Conservation (phyloP, 2,329 filamentous ascomycete genomes). For the Hirsutella minnesotensis region DNA sequence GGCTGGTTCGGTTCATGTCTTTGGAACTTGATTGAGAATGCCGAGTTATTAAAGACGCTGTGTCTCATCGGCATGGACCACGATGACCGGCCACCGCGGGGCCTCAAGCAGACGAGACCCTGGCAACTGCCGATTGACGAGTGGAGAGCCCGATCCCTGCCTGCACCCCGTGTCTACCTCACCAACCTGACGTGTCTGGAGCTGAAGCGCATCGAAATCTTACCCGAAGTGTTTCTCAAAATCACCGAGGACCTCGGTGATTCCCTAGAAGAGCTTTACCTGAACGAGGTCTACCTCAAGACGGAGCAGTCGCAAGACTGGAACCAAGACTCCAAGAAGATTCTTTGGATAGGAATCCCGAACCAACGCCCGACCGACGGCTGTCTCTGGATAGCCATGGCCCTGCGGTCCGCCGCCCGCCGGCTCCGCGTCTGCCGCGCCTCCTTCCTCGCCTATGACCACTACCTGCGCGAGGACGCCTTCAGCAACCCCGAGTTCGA, state of each 20-base stretch:
- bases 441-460: slow-evolving; percentile 30
- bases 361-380: slow-evolving; percentile 25
- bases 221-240: slow-evolving; percentile 21
- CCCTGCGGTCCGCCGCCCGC: slow-evolving; percentile 22
- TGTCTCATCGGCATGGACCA: slow-evolving; percentile 35
- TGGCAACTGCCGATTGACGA: slow-evolving; percentile 23
- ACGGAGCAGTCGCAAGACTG: slow-evolving; percentile 21
- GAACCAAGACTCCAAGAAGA: slow-evolving; percentile 20
- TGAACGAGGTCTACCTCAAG: slow-evolving; percentile 34
- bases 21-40: slow-evolving; percentile 37
- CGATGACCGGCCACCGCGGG: slow-evolving; percentile 23
- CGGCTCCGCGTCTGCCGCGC: slow-evolving; percentile 30
- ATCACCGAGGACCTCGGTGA: slow-evolving; percentile 21
- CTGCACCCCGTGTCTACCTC: slow-evolving; percentile 22
- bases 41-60: slow-evolving; percentile 30
- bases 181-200: slow-evolving; percentile 29
- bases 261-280: slow-evolving; percentile 31
- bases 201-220: slow-evolving; percentile 28
- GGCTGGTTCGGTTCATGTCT: slow-evolving; percentile 30
- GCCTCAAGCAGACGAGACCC: slow-evolving; percentile 24
- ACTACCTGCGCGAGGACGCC: slow-evolving; percentile 22
- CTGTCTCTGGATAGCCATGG: slow-evolving; percentile 30
- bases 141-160: slow-evolving; percentile 27
- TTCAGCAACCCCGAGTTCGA: slow-evolving; percentile 22
- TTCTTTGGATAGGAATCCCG: slow-evolving; percentile 33